phyloP scores from a whole-genome alignment of 495 filamentous ascomycete species.

The Penicillium soppii region DNA sequence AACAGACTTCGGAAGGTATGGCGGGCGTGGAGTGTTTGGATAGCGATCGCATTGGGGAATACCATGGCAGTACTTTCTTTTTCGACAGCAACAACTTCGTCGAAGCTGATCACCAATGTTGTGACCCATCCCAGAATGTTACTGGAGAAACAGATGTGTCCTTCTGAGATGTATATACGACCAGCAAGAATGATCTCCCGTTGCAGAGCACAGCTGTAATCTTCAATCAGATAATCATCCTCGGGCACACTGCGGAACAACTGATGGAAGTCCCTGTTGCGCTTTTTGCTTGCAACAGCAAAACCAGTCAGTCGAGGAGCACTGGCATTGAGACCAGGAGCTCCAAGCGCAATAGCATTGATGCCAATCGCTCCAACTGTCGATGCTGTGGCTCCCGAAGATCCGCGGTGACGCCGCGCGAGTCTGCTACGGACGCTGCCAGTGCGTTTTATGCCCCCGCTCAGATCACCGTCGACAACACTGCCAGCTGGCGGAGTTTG shows the following conservation, averaged over 20 bases:
- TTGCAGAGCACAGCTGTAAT: slow-evolving; percentile 96
- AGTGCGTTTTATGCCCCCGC: slow-evolving; percentile 61
- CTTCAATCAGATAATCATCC: slow-evolving; percentile 96
- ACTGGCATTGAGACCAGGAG: slow-evolving; percentile 55
- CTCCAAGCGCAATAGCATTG: slow-evolving; percentile 62
- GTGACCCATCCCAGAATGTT: slow-evolving; percentile 99
- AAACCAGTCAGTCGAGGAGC: slow-evolving; percentile 86
- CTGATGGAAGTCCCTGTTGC: slow-evolving; percentile 92
- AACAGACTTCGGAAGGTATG: slow-evolving; percentile 95
- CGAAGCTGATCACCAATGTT: slow-evolving; percentile 94
- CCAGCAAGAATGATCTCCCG: slow-evolving; percentile 94
- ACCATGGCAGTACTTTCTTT: slow-evolving; percentile 95
- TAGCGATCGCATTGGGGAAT: slow-evolving; percentile 96
- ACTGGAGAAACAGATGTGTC: slow-evolving; percentile 97
- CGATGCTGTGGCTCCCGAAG: slow-evolving; percentile 75
- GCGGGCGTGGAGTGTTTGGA: slow-evolving; percentile 91
- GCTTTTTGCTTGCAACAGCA: slow-evolving; percentile 91
- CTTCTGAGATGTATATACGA: slow-evolving; percentile 92
- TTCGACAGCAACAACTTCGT: slow-evolving; percentile 94
- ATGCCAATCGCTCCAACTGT: slow-evolving; percentile 71
- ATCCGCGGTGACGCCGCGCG: slow-evolving; percentile 73
- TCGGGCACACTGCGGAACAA: slow-evolving; percentile 96
- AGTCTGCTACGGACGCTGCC: slow-evolving; percentile 82
- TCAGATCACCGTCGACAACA: slow-evolving; percentile 63
- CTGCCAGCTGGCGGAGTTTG: slow-evolving; percentile 65